Percentiles rank a stretch among this genome's conserved stretches.
phyloP scores from a whole-genome alignment of 2,329 filamentous ascomycete species.

The Diaporthe sp. region DNA sequence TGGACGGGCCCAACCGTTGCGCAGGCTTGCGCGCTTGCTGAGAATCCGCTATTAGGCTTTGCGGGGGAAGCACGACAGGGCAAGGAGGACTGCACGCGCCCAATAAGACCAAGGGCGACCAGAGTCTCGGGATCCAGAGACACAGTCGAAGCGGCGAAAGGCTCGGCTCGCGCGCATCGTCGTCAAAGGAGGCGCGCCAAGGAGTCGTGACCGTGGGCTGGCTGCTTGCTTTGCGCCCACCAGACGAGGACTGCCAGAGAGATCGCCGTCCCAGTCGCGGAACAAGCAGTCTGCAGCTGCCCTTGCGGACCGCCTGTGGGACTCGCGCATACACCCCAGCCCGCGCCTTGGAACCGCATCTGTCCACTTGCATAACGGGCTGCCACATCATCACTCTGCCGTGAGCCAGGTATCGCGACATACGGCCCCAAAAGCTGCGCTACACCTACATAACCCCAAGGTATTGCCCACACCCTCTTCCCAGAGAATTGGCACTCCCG shows the following conservation, averaged over 20 bases:
- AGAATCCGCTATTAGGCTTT: conserved; percentile 35
- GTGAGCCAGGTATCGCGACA: conserved; percentile 54
- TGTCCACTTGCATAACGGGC: conserved; percentile 60
- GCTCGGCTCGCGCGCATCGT: conserved; percentile 36
- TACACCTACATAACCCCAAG: conserved; percentile 30
- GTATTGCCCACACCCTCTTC: conserved; percentile 50
- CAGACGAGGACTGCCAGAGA: conserved; percentile 28
- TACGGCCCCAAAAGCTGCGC: conserved; percentile 51
- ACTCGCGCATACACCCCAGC: conserved; percentile 46
- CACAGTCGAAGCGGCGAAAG: conserved; percentile 15
- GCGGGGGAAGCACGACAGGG: conserved; percentile 37
- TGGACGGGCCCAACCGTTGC: conserved; percentile 5
- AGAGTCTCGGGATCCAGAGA: conserved; percentile 16
- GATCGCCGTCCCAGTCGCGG: conserved; percentile 37
- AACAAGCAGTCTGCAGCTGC: conserved; percentile 40
- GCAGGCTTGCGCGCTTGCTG: conserved; percentile 27
- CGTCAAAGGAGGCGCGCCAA: conserved; percentile 17
- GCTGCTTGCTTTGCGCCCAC: conserved; percentile 34
- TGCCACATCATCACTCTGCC: conserved; percentile 62
- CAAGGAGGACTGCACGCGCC: conserved; percentile 28
- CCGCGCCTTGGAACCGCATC: conserved; percentile 55
- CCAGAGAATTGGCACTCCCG: conserved; percentile 46
- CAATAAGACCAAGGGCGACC: conserved; percentile 33
- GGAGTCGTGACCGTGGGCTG: conserved; percentile 24
- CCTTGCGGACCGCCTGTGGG: conserved; percentile 42